Conservation (phyloP, 1,284 basidiomycete species). For the Melampsora medusae region DNA sequence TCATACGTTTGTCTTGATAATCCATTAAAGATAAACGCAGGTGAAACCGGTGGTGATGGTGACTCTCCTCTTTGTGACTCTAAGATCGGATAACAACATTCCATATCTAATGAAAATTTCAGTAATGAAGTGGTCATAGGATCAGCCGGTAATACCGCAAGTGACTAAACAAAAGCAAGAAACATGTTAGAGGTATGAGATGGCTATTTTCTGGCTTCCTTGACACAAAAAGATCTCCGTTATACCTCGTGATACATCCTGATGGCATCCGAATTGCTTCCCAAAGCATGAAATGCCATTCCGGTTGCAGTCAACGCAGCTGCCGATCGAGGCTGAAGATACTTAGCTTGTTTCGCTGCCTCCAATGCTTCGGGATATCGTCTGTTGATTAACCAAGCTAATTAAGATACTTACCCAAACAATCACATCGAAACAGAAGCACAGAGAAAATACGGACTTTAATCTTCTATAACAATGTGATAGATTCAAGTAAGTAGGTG, state of each 20-base stretch:
- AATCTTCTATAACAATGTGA: constrained; percentile 80
- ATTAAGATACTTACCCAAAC: not conserved
- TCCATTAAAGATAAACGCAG: not conserved
- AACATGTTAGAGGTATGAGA: not conserved
- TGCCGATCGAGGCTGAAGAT: constrained; percentile 74
- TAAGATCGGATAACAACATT: not conserved
- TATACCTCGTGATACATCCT: constrained; percentile 80
- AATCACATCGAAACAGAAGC: not conserved
- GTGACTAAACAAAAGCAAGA: constrained; percentile 60
- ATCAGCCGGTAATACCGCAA: constrained; percentile 81
- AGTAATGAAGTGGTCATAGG: constrained; percentile 78
- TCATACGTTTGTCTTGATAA: not conserved
- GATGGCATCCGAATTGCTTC: constrained; percentile 73
- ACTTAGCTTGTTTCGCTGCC: constrained; percentile 72
- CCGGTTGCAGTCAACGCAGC: constrained; percentile 78
- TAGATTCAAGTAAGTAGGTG: constrained; percentile 81
- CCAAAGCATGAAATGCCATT: constrained; percentile 73
- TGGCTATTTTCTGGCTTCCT: not conserved
- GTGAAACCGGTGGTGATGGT: not conserved
- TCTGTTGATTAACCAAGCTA: constrained; percentile 56
- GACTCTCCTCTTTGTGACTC: too few relatives aligned
- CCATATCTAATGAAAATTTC: constrained; percentile 66
- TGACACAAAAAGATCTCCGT: not conserved
- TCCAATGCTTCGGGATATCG: constrained; percentile 67
- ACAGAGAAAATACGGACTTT: constrained; percentile 60